Conservation (phyloP, 768 basidiomycete genomes). For the Termitomyces bulborhizus region DNA sequence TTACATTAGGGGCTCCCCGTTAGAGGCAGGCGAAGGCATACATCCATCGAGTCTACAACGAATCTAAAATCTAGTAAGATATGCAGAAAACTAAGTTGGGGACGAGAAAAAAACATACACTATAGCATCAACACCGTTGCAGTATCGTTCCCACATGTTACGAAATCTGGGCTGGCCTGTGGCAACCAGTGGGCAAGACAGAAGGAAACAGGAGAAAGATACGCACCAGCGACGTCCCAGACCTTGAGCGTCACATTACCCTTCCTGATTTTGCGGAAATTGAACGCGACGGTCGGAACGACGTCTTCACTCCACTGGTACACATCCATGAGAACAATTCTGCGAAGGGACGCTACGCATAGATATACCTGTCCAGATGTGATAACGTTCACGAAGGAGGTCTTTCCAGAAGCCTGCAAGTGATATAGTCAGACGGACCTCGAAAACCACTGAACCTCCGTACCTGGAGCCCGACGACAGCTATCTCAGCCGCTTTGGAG, state of each 20-base stretch:
- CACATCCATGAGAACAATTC: conserved; percentile 3
- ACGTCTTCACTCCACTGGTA: conserved; percentile 90
- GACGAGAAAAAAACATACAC: conserved; percentile 46
- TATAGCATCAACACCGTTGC: conserved; percentile 87
- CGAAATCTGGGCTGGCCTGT: conserved; percentile 88
- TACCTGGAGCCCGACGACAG: conserved; percentile 89
- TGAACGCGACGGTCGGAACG: conserved; percentile 94
- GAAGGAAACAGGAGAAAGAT: background rate
- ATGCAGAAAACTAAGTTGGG: background rate
- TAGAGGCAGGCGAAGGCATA: conserved; percentile 28
- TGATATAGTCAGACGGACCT: background rate
- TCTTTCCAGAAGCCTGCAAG: conserved; percentile 85
- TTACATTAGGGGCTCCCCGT: background rate
- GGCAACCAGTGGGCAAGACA: background rate
- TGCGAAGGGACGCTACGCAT: background rate
- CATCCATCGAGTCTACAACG: conserved; percentile 89
- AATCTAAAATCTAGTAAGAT: conserved; percentile 42
- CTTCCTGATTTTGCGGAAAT: conserved; percentile 81
- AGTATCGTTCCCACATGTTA: conserved; percentile 95
- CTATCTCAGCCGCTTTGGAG: conserved; percentile 80
- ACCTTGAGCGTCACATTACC: conserved; percentile 90
- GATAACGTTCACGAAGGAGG: conserved; percentile 89
- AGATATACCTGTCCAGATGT: conserved; percentile 69
- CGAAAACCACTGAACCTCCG: background rate
- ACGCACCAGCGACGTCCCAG: conserved; percentile 89